These are phyloP conservation scores for Trichoderma parareesei DNA, from an alignment of 495 filamentous ascomycete species.

Conservation along the genomic window DNA sequence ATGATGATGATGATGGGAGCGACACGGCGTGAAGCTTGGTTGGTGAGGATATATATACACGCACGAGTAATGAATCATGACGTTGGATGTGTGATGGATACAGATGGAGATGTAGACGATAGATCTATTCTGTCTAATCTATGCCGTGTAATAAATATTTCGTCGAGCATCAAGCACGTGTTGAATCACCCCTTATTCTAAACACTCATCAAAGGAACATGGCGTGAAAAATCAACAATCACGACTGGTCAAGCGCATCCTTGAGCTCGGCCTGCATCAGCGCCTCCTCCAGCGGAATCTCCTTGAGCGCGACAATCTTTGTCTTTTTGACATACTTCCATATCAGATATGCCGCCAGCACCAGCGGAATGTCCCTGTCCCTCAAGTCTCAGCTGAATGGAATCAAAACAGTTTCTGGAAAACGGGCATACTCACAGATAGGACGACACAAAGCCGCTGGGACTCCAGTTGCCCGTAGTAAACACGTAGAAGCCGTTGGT, in stretches of 20 bases:
- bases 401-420: background rate
- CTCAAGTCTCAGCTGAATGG: conserved; percentile 12
- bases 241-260: background rate
- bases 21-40: background rate
- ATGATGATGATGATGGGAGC: background rate
- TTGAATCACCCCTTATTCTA: background rate
- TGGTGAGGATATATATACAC: background rate
- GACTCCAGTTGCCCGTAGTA: conserved; percentile 38
- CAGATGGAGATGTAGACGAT: no score
- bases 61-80: background rate
- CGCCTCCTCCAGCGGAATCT: conserved; percentile 37
- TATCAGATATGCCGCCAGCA: conserved; percentile 40
- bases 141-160: background rate
- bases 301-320: conserved; percentile 41
- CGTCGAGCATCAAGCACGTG: background rate
- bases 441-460: conserved; percentile 37
- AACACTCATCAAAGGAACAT: background rate
- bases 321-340: conserved; percentile 50
- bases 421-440: conserved; percentile 34
- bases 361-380: conserved; percentile 47
- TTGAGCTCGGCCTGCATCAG: conserved; percentile 1
- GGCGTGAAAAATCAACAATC: background rate
- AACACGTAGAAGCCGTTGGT: conserved; percentile 42
- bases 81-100: no score
- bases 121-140: background rate